phyloP scores from a whole-genome alignment of 169 alveolate species.

The Sarcocystis neurona region DNA sequence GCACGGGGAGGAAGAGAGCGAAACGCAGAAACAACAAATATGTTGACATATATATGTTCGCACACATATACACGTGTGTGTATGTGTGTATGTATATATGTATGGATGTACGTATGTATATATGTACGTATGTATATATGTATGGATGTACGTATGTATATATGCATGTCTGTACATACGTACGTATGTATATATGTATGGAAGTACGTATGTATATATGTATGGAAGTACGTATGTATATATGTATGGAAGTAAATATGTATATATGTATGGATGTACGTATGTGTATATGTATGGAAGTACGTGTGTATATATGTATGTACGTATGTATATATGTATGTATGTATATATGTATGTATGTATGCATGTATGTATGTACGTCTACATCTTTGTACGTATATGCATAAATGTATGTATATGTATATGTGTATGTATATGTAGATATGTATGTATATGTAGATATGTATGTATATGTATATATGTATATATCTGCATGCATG shows the following conservation, averaged over 20 bases:
- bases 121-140: neutral
- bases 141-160: neutral
- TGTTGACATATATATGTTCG: neutral
- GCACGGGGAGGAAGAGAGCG: neutral
- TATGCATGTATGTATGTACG: neutral
- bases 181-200: neutral
- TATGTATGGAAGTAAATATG: neutral
- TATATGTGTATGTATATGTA: too few species aligned
- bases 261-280: neutral
- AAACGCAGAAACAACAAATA: neutral
- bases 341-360: neutral
- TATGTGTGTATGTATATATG: too few species aligned
- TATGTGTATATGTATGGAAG: neutral
- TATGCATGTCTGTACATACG: neutral
- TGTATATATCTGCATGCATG: too few species aligned
- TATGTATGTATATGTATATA: too few species aligned
- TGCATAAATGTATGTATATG: too few species aligned
- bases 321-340: neutral
- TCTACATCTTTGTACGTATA: too few species aligned
- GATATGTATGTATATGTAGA: too few species aligned
- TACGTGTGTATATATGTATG: neutral
- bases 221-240: neutral
- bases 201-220: neutral
- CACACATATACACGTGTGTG: neutral
- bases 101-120: neutral